Conservation (phyloP, 148 eudicot species). For the Vaccinium macrocarpon region DNA sequence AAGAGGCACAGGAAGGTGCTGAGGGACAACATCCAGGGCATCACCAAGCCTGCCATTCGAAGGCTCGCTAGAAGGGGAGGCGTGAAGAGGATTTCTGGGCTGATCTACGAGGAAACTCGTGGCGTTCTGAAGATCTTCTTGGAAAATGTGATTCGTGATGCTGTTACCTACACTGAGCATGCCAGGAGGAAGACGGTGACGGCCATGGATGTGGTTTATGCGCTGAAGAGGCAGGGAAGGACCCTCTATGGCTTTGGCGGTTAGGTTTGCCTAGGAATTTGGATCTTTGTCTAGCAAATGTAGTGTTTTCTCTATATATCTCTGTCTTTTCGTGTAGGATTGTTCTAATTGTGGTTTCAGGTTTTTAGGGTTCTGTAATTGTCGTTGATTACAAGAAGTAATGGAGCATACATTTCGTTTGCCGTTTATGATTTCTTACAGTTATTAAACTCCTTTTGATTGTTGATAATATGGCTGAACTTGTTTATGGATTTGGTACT, state of each 20-base stretch:
- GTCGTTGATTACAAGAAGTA: neutral
- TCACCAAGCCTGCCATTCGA: constrained; percentile 45
- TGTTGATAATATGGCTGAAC: too few relatives aligned
- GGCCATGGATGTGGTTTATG: constrained; percentile 52
- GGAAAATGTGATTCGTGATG: constrained; percentile 48
- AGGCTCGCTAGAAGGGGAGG: constrained; percentile 46
- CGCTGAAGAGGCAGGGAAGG: constrained; percentile 55
- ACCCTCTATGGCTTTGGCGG: constrained; percentile 50
- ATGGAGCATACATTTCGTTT: neutral
- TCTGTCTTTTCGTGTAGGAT: neutral
- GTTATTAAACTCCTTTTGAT: too few relatives aligned
- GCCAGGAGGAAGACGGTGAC: constrained; percentile 51
- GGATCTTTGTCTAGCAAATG: neutral
- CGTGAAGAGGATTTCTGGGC: constrained; percentile 44
- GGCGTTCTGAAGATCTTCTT: constrained; percentile 45
- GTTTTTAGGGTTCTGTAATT: neutral
- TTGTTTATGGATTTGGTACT: too few relatives aligned
- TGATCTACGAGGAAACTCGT: constrained; percentile 48
- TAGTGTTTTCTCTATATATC: neutral
- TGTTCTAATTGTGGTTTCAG: neutral
- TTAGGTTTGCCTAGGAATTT: constrained; percentile 11
- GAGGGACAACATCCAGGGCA: constrained; percentile 48
- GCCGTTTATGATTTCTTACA: neutral
- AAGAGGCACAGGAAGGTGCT: constrained; percentile 46
- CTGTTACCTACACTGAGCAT: constrained; percentile 49